Evolutionary conservation across 805 yeast genomes (phyloP).

Genomic region (Saccharomyces paradoxus): DNA sequence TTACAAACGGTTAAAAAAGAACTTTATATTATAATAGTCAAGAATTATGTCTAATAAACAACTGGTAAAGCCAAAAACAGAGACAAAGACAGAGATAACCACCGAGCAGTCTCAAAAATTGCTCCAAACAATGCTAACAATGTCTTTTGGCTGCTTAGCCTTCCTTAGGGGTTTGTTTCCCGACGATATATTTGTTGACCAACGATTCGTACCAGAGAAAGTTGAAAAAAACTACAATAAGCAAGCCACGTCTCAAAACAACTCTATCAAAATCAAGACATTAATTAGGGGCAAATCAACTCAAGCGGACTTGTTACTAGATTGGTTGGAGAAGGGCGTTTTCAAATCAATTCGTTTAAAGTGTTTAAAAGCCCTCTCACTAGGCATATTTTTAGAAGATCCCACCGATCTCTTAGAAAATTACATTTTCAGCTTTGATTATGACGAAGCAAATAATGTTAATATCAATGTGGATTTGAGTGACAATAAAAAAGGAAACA

Average conservation of each 20-base stretch:
- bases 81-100: slow-evolving; percentile 22
- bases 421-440: slow-evolving; percentile 42
- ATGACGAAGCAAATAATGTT: slow-evolving; percentile 28
- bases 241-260: slow-evolving; percentile 13
- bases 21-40: not conserved
- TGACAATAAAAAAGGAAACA: slow-evolving; percentile 4
- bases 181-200: slow-evolving; percentile 46
- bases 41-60: slow-evolving; percentile 18
- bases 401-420: slow-evolving; percentile 42
- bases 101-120: slow-evolving; percentile 38
- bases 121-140: slow-evolving; percentile 40
- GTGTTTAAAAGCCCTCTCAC: slow-evolving; percentile 38
- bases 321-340: slow-evolving; percentile 49
- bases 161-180: slow-evolving; percentile 51
- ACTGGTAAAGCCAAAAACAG: slow-evolving; percentile 8
- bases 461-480: slow-evolving; percentile 13
- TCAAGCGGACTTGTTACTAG: slow-evolving; percentile 41
- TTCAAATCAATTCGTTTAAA: slow-evolving; percentile 37
- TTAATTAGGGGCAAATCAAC: slow-evolving; percentile 38
- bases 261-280: slow-evolving; percentile 40
- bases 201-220: slow-evolving; percentile 35
- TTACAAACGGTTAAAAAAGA: not conserved
- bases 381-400: slow-evolving; percentile 40
- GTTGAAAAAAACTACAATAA: slow-evolving; percentile 26
- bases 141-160: slow-evolving; percentile 51